Evolutionary conservation across 306 rosid genomes (phyloP).

Genomic region (Vicia villosa): DNA sequence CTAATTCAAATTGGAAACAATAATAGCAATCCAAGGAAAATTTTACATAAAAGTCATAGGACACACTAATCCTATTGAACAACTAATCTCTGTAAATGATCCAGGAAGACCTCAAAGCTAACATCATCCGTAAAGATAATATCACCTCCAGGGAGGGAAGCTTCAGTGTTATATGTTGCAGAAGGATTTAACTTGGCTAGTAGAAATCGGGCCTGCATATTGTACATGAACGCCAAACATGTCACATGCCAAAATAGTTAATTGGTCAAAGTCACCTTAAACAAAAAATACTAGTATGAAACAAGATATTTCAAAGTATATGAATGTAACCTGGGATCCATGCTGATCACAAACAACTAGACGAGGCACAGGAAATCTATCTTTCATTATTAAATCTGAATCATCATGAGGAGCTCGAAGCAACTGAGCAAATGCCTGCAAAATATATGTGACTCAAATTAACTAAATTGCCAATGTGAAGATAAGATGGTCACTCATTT

Average conservation of each 20-base stretch:
- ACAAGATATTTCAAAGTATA: background rate
- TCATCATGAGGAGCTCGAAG: slow-evolving; percentile 84
- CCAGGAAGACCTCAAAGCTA: slow-evolving; percentile 92
- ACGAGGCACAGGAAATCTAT: slow-evolving; percentile 97
- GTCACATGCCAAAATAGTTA: background rate
- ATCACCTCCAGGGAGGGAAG: slow-evolving; percentile 81
- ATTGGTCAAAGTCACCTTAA: background rate
- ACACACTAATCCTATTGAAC: slow-evolving; percentile 59
- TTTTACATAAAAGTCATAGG: slow-evolving; percentile 30
- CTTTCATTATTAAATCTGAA: slow-evolving; percentile 71
- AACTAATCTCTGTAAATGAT: slow-evolving; percentile 95
- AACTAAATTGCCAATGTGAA: slow-evolving; percentile 30
- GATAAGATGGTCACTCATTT: slow-evolving; percentile 1
- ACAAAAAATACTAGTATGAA: background rate
- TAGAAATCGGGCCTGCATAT: slow-evolving; percentile 83
- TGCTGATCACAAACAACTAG: slow-evolving; percentile 94
- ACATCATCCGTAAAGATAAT: slow-evolving; percentile 90
- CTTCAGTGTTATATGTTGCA: slow-evolving; percentile 78
- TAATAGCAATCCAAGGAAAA: slow-evolving; percentile 16
- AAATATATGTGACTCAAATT: slow-evolving; percentile 18
- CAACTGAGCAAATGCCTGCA: slow-evolving; percentile 91
- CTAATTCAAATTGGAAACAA: slow-evolving; percentile 39
- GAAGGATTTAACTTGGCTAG: slow-evolving; percentile 92
- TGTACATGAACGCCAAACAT: slow-evolving; percentile 6
- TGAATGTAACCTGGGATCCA: slow-evolving; percentile 80